Evolutionary conservation across 371 early-diverging fungal species (phyloP).

Genomic region (Mucor ambiguus): DNA sequence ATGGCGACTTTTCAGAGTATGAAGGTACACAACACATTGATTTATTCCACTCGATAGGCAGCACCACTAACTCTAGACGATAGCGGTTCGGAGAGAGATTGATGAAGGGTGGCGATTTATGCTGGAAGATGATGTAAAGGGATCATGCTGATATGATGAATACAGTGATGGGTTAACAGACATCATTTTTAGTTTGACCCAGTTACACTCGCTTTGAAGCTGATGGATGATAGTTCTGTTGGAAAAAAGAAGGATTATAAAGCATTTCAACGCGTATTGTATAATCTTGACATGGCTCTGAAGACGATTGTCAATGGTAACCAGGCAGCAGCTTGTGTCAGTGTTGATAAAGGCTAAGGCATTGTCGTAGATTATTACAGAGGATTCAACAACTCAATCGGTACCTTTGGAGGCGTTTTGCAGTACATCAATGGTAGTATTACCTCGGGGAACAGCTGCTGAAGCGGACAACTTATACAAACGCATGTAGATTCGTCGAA

Average conservation of each 20-base stretch:
- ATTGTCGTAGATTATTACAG: conserved; percentile 78
- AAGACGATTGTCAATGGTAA: conserved; percentile 87
- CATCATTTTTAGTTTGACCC: conserved; percentile 77
- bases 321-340: not conserved
- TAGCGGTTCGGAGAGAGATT: conserved; percentile 54
- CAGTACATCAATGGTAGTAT: conserved; percentile 78
- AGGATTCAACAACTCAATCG: conserved; percentile 90
- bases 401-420: conserved; percentile 89
- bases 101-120: conserved; percentile 68
- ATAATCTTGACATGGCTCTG: conserved; percentile 81
- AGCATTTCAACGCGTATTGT: conserved; percentile 69
- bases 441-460: not conserved
- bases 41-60: no score
- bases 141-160: not conserved
- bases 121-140: conserved; percentile 55
- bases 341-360: not conserved
- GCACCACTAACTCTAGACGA: not conserved
- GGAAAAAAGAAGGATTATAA: conserved; percentile 77
- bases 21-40: conserved; percentile 29
- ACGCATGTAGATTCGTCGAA: conserved; percentile 55
- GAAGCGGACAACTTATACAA: not conserved
- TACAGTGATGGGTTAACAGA: not conserved
- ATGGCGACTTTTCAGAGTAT: conserved; percentile 40
- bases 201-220: conserved; percentile 80
- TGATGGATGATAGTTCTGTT: conserved; percentile 85